Evolutionary conservation across 202 grass and related monocot species (phyloP).

Genomic region (Panicum hallii): DNA sequence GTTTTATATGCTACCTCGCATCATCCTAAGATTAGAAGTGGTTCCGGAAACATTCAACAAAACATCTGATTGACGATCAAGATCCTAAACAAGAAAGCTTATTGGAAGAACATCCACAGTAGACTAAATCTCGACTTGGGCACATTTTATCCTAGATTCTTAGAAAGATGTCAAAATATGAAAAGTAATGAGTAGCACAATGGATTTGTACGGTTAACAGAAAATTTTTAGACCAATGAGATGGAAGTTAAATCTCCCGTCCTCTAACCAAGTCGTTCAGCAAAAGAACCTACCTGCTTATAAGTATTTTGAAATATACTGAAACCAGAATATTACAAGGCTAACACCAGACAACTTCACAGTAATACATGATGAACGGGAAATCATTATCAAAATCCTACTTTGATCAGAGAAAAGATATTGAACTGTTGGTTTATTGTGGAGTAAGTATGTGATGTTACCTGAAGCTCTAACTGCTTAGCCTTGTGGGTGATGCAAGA

Average conservation of each 20-base stretch:
- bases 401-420: background rate
- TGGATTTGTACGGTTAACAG: background rate
- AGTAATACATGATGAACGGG: background rate
- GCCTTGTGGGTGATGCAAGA: constrained; percentile 64
- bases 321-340: background rate
- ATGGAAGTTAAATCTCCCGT: background rate
- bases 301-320: background rate
- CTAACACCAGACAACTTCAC: background rate
- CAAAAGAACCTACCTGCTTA: background rate
- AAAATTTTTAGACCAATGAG: background rate
- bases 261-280: background rate
- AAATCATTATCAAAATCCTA: background rate
- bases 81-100: background rate
- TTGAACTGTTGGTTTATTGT: background rate
- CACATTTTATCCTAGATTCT: background rate
- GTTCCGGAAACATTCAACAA: background rate
- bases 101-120: background rate
- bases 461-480: constrained; percentile 80
- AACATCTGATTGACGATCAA: background rate
- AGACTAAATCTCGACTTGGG: background rate
- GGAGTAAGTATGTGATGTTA: constrained; percentile 37
- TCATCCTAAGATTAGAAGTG: background rate
- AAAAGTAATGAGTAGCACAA: constrained; percentile 20
- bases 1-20: background rate
- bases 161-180: background rate